phyloP scores from a whole-genome alignment of 2,329 filamentous ascomycete genomes.

The Ophiocordyceps polyrhachis-furcata region DNA sequence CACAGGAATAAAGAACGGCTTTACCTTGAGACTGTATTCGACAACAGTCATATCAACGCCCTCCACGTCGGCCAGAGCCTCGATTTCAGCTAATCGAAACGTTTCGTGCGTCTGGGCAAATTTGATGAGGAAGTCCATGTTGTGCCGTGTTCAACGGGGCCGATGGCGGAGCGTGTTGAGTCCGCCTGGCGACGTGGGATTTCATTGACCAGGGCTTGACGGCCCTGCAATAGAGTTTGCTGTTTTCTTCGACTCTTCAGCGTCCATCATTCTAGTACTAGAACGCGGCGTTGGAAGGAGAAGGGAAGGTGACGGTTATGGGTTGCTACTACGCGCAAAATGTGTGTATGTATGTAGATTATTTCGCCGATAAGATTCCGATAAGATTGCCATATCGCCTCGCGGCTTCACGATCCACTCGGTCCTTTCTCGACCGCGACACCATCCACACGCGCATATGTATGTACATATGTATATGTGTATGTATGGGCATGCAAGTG shows the following conservation, averaged over 20 bases:
- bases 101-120: constrained; percentile 79
- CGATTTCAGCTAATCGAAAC: constrained; percentile 72
- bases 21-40: constrained; percentile 56
- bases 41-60: constrained; percentile 51
- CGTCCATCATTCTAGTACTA: too few relatives aligned
- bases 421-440: background rate
- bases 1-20: constrained; percentile 11
- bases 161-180: background rate
- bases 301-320: background rate
- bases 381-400: background rate
- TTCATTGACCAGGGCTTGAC: too few relatives aligned
- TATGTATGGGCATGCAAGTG: too few relatives aligned
- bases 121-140: constrained; percentile 68
- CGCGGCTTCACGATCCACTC: background rate
- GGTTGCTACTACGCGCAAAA: background rate
- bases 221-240: too few relatives aligned
- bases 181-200: too few relatives aligned
- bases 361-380: constrained; percentile 1
- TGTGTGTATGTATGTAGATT: background rate
- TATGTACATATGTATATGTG: too few relatives aligned
- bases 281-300: background rate
- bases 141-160: background rate
- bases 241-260: too few relatives aligned
- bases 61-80: constrained; percentile 56
- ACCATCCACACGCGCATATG: background rate